phyloP scores from a whole-genome alignment of 129 eudicot genomes.

The Centaurea solstitialis region DNA sequence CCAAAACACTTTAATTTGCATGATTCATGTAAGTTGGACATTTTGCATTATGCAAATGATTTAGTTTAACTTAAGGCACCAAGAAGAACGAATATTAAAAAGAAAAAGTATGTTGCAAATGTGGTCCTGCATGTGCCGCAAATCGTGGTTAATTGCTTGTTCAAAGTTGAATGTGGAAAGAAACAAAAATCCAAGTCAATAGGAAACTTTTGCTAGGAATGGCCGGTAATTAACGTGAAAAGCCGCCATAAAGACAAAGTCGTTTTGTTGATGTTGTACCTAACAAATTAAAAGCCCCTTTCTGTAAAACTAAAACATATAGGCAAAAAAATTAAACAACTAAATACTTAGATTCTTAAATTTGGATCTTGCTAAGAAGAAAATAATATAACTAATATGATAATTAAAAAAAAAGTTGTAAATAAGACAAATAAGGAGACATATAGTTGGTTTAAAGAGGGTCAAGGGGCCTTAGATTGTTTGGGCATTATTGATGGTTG shows the following conservation, averaged over 20 bases:
- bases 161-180: not conserved
- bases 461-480: not conserved
- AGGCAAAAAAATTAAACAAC: not conserved
- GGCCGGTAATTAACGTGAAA: slow-evolving; percentile 1
- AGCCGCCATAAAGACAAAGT: not conserved
- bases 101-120: not conserved
- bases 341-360: not conserved
- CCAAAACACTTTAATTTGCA: not conserved
- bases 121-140: slow-evolving; percentile 2
- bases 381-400: not conserved
- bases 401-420: not conserved
- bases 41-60: not conserved
- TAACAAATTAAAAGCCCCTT: not conserved
- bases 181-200: not conserved
- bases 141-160: not conserved
- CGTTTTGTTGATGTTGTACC: slow-evolving; percentile 3
- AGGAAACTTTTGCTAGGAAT: not conserved
- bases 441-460: not conserved
- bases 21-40: not conserved
- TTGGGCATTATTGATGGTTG: not conserved
- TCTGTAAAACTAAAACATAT: not conserved
- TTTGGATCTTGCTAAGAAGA: not conserved
- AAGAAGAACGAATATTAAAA: not conserved
- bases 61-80: not conserved
- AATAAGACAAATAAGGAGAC: not conserved